Conservation (phyloP, 768 basidiomycete genomes). For the Auricularia sp. region DNA sequence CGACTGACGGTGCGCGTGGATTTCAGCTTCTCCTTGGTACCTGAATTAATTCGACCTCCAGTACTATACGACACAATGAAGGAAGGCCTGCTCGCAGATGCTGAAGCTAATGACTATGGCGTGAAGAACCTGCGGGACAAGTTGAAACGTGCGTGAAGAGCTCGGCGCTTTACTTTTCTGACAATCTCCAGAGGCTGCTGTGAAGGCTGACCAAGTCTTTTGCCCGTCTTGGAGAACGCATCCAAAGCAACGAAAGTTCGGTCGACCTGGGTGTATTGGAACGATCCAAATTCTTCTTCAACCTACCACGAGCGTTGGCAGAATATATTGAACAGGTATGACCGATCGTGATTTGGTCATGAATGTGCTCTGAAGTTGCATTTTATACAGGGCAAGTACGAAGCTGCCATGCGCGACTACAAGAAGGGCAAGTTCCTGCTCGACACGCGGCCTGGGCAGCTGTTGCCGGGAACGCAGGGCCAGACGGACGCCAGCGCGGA, state of each 20-base stretch:
- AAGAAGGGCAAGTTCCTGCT: conserved; percentile 91
- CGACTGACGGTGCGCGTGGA: conserved; percentile 66
- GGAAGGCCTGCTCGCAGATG: conserved; percentile 68
- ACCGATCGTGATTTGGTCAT: conserved; percentile 16
- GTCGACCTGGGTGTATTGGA: conserved; percentile 92
- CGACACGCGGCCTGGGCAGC: conserved; percentile 79
- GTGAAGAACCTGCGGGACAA: conserved; percentile 75
- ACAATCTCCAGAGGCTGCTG: conserved; percentile 57
- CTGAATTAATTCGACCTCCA: conserved; percentile 22
- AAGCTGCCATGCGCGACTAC: conserved; percentile 88
- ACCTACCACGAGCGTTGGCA: conserved; percentile 82
- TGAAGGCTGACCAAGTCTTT: conserved; percentile 93
- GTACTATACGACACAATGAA: conserved; percentile 90
- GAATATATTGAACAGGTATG: conserved; percentile 80
- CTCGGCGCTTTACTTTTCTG: neutral
- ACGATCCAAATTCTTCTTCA: conserved; percentile 96
- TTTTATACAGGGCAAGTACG: conserved; percentile 70
- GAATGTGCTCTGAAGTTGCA: neutral
- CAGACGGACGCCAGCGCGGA: conserved; percentile 28
- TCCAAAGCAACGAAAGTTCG: conserved; percentile 89
- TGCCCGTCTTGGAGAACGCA: conserved; percentile 91
- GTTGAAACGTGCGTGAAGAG: conserved; percentile 57
- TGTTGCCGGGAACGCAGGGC: conserved; percentile 55
- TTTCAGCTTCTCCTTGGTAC: too few relatives aligned
- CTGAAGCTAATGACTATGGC: conserved; percentile 56